Conservation (phyloP, 2,329 filamentous ascomycete genomes). For the Aspergillus versicolor region DNA sequence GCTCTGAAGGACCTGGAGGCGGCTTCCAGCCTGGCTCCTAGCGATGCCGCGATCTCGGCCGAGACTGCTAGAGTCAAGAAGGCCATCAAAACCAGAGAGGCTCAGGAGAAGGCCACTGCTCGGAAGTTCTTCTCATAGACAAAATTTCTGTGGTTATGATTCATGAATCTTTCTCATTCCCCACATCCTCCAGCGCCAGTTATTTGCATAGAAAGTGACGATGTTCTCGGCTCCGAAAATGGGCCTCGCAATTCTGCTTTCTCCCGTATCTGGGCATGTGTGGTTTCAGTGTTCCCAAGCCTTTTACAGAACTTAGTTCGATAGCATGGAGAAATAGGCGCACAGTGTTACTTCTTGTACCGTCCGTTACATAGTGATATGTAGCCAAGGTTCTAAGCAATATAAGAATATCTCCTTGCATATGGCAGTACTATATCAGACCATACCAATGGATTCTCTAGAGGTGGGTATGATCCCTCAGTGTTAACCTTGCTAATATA, state of each 20-base stretch:
- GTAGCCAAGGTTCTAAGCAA: not conserved
- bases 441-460: not conserved
- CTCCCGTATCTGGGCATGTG: not conserved
- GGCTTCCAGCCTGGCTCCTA: conserved; percentile 72
- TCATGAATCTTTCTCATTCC: conserved; percentile 28
- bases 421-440: not conserved
- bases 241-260: not conserved
- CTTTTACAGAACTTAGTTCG: conserved; percentile 5
- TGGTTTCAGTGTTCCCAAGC: conserved; percentile 6
- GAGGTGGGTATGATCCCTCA: no score
- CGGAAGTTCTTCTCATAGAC: conserved; percentile 78
- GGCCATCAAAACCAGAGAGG: conserved; percentile 67
- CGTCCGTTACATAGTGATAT: not conserved
- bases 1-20: conserved; percentile 73
- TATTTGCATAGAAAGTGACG: conserved; percentile 16
- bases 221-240: not conserved
- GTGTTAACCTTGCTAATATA: no score
- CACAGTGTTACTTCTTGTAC: conserved; percentile 5
- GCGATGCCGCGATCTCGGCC: conserved; percentile 70
- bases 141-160: conserved; percentile 22
- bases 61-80: conserved; percentile 80
- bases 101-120: conserved; percentile 89
- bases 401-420: not conserved
- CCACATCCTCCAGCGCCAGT: conserved; percentile 7
- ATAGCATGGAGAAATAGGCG: conserved; percentile 14